Percentiles rank a stretch among this genome's conserved stretches.
These are phyloP conservation scores for Tripterygium wilfordii DNA, from an alignment of 177 flowering plant species.

Conservation along the genomic window DNA sequence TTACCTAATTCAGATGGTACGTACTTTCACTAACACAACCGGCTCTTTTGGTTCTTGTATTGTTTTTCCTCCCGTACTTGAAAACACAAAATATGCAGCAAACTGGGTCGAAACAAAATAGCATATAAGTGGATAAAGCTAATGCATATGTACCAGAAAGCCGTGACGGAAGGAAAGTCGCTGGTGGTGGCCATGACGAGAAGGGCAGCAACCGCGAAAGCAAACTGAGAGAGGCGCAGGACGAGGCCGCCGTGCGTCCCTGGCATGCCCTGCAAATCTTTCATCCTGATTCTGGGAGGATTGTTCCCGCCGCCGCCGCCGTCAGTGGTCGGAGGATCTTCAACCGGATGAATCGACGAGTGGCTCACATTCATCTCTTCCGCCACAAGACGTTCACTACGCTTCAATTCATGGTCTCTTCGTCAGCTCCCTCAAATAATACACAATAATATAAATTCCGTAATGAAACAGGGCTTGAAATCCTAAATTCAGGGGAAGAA, in stretches of 20 bases:
- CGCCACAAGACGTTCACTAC: not conserved
- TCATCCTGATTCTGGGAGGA: slow-evolving; percentile 61
- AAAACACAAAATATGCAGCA: no score
- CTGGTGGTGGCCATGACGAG: slow-evolving; percentile 73
- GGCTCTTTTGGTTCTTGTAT: no score
- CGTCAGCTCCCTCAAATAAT: not conserved
- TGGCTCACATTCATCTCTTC: slow-evolving; percentile 58
- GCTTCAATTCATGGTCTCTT: slow-evolving; percentile 2
- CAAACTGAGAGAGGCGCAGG: slow-evolving; percentile 53
- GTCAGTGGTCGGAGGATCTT: slow-evolving; percentile 40
- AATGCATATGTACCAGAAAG: slow-evolving; percentile 65
- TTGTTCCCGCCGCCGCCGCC: slow-evolving; percentile 14
- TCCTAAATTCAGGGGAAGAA: no score
- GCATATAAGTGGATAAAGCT: not conserved
- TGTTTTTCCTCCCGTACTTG: no score
- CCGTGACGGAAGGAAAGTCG: slow-evolving; percentile 83
- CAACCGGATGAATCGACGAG: slow-evolving; percentile 65
- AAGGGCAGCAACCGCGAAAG: slow-evolving; percentile 58
- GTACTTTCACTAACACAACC: no score
- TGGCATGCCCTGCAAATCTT: slow-evolving; percentile 87
- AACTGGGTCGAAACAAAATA: no score
- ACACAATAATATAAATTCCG: no score
- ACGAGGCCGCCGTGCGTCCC: slow-evolving; percentile 70
- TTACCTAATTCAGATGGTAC: no score
- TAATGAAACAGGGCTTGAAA: no score